phyloP scores from a whole-genome alignment of 148 eudicot genomes.

The Rhododendron ovatum region DNA sequence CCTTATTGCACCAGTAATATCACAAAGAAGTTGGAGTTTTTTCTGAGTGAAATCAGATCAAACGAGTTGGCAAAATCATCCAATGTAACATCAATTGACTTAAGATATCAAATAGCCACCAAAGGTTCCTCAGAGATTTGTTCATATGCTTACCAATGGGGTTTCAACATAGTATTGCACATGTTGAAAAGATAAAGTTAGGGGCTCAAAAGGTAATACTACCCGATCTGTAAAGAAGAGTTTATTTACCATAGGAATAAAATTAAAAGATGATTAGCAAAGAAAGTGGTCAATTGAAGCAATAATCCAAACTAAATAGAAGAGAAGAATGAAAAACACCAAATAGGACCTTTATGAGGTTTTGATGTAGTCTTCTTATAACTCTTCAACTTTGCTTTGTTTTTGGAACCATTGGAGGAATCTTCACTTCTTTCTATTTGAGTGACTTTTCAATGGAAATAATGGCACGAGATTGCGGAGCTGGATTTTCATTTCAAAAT shows the following conservation, averaged over 20 bases:
- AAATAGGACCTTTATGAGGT: slow-evolving; percentile 36
- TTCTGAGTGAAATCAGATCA: slow-evolving; percentile 42
- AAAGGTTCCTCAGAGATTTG: not conserved
- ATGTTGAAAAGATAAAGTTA: slow-evolving; percentile 53
- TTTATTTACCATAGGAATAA: not conserved
- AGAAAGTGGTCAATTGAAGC: not conserved
- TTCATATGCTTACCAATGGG: slow-evolving; percentile 42
- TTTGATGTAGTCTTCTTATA: not conserved
- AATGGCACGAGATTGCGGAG: slow-evolving; percentile 58
- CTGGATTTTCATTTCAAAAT: slow-evolving; percentile 24
- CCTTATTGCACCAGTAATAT: slow-evolving; percentile 64
- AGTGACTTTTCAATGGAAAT: slow-evolving; percentile 58
- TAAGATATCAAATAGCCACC: not conserved
- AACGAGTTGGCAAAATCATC: not conserved
- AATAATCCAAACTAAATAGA: not conserved
- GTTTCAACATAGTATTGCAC: slow-evolving; percentile 74
- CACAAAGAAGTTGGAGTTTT: slow-evolving; percentile 57
- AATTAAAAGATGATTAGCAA: not conserved
- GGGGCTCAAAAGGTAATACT: slow-evolving; percentile 74
- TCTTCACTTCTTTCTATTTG: slow-evolving; percentile 29
- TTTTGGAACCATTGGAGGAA: slow-evolving; percentile 3
- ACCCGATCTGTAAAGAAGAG: slow-evolving; percentile 51
- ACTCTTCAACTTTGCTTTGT: not conserved
- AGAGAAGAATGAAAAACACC: not conserved
- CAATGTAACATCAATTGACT: not conserved